Conservation (phyloP, 2,329 filamentous ascomycete species). For the Paraphoma sp. region DNA sequence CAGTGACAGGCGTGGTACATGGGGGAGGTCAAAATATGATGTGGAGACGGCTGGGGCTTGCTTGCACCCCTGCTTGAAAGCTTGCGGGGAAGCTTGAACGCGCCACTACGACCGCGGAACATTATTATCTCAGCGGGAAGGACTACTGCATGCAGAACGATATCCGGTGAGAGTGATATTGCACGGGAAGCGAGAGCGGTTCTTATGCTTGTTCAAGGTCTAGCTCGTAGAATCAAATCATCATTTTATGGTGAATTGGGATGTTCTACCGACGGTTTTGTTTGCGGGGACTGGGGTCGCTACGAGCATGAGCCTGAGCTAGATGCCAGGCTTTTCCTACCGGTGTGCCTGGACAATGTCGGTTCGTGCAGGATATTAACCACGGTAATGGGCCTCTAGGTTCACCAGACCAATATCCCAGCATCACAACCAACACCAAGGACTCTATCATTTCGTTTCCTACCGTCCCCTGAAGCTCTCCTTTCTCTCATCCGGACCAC, state of each 20-base stretch:
- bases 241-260: not conserved
- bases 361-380: too few species aligned
- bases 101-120: conserved; percentile 9
- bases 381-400: too few species aligned
- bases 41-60: conserved; percentile 31
- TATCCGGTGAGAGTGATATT: not conserved
- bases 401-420: too few species aligned
- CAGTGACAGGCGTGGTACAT: conserved; percentile 16
- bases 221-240: not conserved
- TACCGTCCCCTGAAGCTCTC: not conserved
- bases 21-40: conserved; percentile 23
- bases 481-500: not conserved
- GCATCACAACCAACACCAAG: too few species aligned
- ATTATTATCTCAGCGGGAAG: not conserved
- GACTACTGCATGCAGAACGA: conserved; percentile 21
- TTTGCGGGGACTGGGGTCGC: too few species aligned
- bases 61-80: conserved; percentile 19
- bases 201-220: not conserved
- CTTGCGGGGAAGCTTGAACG: conserved; percentile 33
- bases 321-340: too few species aligned
- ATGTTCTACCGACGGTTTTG: not conserved
- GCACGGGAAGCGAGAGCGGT: not conserved
- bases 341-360: too few species aligned
- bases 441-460: not conserved
- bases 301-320: too few species aligned